A percentile compares a stretch with the other conserved stretches of the same genome.
Conservation (phyloP, 106 monocot genomes). For the Dioscorea zingiberensis region DNA sequence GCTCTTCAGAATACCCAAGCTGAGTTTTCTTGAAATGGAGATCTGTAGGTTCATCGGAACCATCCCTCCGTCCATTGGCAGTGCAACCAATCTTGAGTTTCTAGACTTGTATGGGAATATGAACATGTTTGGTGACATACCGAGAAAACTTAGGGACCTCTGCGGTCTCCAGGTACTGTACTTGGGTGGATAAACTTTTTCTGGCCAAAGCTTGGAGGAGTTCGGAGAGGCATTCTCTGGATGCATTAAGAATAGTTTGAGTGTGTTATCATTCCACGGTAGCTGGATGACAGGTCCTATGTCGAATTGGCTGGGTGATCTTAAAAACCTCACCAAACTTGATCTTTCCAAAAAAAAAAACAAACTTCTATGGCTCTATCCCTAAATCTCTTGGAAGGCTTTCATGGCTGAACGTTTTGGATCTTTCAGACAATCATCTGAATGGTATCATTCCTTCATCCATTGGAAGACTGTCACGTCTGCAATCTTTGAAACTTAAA, state of each 20-base stretch:
- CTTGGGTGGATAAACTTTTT: too few relatives aligned
- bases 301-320: background rate
- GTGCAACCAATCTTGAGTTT: too few relatives aligned
- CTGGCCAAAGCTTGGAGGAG: background rate
- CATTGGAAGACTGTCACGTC: background rate
- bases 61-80: too few relatives aligned
- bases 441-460: conserved; percentile 9
- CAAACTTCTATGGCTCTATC: background rate
- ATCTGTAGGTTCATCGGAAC: background rate
- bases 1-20: background rate
- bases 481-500: too few relatives aligned
- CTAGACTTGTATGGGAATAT: too few relatives aligned
- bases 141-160: too few relatives aligned
- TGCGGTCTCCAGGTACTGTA: too few relatives aligned
- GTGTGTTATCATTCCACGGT: background rate
- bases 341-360: background rate
- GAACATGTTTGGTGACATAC: too few relatives aligned
- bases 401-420: background rate
- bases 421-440: conserved; percentile 15
- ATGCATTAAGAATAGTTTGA: conserved; percentile 1
- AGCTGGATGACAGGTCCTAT: background rate
- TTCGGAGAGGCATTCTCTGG: background rate
- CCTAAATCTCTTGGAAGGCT: background rate
- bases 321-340: background rate
- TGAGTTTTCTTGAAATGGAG: background rate